Base-by-base conservation (phyloP, 768 basidiomycete genomes). In the Rhodocollybia butyracea region DNA sequence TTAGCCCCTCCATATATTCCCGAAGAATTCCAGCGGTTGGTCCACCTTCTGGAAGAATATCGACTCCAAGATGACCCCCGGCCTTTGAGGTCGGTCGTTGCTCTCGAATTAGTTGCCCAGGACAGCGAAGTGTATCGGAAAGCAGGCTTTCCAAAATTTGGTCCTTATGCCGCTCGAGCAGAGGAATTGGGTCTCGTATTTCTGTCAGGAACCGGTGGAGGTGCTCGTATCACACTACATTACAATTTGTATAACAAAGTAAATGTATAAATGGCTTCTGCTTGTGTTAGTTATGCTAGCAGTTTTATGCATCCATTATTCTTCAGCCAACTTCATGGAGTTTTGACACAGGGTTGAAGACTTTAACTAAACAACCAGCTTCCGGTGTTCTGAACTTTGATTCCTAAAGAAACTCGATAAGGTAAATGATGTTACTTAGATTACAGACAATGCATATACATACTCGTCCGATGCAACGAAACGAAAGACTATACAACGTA, bases 31-130 rank as follows among this genome's bases (percentile, higher is more conserved):
- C 57, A 58, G 31, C 60, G 70, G 26, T 62, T 81, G 39, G 66
- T 79, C 32, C 54, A 69, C 29, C 31, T 55, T 31, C 69, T 81
- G 17, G 57, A 68, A 39, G 59, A 52, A 12, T 47, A 72, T 50
- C 69, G 66, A 40, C 55, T 57, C 8, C 68, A 69, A 21, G 78
- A 77, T 1, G 47, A 59, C 31, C n/a, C 46, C 15, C 60, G 60
- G n/a, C 65, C 71, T 19, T 64, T 72, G 8, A 73, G 79, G 54
- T 76, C 76, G 24, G n/a, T 43, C 1, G 55, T 83, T 10, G 75
- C 70, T 10, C 34, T 63, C 26, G 60, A 64, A 29, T 58, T 83
- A 11, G 57, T 64, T 13, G 60, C 51, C n/a, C 57, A 62, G 31
- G 66, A 63, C 48, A 61, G 58, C 29, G 39, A 1, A 4, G 36